Evolutionary conservation across 345 rosid species (phyloP), one percentile per base, ranked within the genome.

Genomic region (Sisymbrium altissimum): DNA sequence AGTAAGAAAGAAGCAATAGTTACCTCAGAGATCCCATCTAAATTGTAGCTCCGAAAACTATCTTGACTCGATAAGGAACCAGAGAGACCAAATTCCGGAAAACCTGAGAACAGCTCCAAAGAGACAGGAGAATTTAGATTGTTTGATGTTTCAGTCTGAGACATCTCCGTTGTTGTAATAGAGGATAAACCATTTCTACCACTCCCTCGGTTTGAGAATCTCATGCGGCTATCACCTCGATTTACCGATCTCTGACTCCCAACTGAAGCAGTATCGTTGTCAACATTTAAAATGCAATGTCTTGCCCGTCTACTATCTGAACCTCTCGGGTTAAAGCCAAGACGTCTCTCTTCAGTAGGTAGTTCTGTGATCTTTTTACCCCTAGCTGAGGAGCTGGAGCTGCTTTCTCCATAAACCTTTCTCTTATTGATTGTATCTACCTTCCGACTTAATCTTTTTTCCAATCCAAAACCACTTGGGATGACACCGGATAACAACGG

Each of bases 1-100:
- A 59, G 41, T 57, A 67, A 36, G 52, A 72, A 67, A 36, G 52
- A 72, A 3, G 54, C 19, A 77, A 32, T 19, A 25, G 33, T 44
- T 84, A 94, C 98, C 98, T 89, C 99, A 9, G 96, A 90, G 81
- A 92, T 85, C 49, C 92, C 99, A 74, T 87, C 93, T 85, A 87
- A 80, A 77, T 74, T 85, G 82, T 82, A 89, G 64, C 72, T 82
- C 36, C 68, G 80, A 70, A 87, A 86, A 76, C 84, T 82, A 49
- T 87, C 92, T 35, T 70, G 78, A 68, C 83, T 89, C 11, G 72
- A 41, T 66, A 78, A 68, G 52, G 89, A 78, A 68, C 58, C 84
- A 32, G 70, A 53, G 30, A 78, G 64, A 63, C 88, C 80, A 73
- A 74, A 57, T 74, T 85, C 93, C 55, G 83, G 87, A 49, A 88